Evolutionary conservation across 176 grass and related monocot species (phyloP).

Genomic region (Oryza officinalis): DNA sequence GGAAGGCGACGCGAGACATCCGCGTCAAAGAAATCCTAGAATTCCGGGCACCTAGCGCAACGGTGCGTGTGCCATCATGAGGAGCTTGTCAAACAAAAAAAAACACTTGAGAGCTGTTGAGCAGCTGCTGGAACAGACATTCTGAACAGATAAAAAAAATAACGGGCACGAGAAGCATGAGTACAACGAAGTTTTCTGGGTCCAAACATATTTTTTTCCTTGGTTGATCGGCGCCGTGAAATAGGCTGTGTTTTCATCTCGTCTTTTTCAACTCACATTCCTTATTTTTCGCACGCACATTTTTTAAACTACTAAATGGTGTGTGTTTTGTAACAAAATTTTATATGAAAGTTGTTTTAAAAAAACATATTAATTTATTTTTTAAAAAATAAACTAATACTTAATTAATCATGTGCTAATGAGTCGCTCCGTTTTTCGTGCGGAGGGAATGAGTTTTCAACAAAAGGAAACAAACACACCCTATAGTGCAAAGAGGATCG

Average conservation of each 20-base stretch:
- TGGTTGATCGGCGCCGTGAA: neutral
- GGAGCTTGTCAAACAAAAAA: conserved; percentile 12
- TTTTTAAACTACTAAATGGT: no score
- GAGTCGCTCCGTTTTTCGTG: no score
- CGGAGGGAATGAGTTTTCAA: no score
- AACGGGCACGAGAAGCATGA: conserved; percentile 22
- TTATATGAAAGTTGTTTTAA: no score
- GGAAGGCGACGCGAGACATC: conserved; percentile 6
- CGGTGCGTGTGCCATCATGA: conserved; percentile 23
- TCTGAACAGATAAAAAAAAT: conserved; percentile 23
- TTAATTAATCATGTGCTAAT: no score
- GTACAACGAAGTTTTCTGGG: conserved; percentile 39
- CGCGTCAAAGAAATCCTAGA: conserved; percentile 24
- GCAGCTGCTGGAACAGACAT: conserved; percentile 36
- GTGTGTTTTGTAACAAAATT: no score
- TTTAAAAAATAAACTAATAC: no score
- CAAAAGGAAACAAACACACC: no score
- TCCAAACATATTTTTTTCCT: conserved; percentile 4
- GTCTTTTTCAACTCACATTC: no score
- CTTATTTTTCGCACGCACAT: no score
- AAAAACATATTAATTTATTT: no score
- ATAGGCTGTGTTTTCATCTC: no score
- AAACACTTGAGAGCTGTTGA: neutral
- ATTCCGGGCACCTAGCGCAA: neutral
- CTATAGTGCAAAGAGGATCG: neutral